Percentiles rank a stretch among this genome's conserved stretches.
phyloP scores from a whole-genome alignment of 2,329 filamentous ascomycete species.

The Nemania diffusa region DNA sequence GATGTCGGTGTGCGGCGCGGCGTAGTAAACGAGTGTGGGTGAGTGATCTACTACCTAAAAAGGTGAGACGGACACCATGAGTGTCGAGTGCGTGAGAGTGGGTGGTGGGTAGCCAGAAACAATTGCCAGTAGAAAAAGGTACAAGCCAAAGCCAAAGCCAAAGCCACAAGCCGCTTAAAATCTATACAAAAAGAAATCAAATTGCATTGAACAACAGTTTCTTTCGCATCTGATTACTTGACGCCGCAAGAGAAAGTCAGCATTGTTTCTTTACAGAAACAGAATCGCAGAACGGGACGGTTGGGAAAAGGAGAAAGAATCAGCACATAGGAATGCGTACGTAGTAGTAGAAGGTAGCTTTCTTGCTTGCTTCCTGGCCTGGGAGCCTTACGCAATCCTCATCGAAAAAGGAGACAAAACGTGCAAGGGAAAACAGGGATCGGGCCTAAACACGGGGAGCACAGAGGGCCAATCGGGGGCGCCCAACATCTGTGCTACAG shows the following conservation, averaged over 20 bases:
- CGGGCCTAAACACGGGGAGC: not conserved
- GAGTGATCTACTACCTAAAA: constrained; percentile 1
- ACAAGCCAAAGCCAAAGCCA: constrained; percentile 1
- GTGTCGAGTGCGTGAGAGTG: not conserved
- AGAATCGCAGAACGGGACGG: not conserved
- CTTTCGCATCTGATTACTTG: constrained; percentile 29
- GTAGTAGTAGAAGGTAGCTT: not conserved
- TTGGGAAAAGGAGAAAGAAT: constrained; percentile 20
- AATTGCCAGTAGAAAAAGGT: not conserved
- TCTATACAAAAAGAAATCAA: constrained; percentile 5
- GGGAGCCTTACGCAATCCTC: constrained; percentile 29
- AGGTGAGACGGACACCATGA: constrained; percentile 21
- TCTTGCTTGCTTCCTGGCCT: not conserved
- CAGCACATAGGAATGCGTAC: not conserved
- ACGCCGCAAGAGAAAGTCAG: constrained; percentile 21
- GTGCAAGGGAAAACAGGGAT: constrained; percentile 23
- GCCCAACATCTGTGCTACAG: not conserved
- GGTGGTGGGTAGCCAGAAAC: not conserved
- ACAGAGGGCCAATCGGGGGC: not conserved
- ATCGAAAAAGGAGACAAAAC: constrained; percentile 22
- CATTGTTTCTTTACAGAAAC: constrained; percentile 20
- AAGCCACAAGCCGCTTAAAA: constrained; percentile 18
- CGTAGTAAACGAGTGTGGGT: constrained; percentile 28
- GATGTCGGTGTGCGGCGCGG: constrained; percentile 5
- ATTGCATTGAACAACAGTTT: constrained; percentile 26